Conservation (phyloP, 352 stramenopile species). For the Phytopythium vexans region DNA sequence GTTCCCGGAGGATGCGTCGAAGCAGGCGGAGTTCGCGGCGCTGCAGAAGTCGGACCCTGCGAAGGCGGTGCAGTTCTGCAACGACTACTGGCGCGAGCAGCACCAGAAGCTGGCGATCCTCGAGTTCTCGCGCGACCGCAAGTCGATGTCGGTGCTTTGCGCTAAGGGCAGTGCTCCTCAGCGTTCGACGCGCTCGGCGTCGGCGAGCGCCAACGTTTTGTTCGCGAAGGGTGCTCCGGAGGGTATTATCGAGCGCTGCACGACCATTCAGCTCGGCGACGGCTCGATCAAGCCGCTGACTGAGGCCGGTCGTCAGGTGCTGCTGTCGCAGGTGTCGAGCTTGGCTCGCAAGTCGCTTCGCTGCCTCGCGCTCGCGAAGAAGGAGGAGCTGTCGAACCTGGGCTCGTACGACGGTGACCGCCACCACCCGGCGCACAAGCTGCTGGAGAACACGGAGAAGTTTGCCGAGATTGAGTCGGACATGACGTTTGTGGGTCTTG, state of each 20-base stretch:
- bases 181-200: slow-evolving; percentile 59
- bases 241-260: slow-evolving; percentile 95
- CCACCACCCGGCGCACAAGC: slow-evolving; percentile 81
- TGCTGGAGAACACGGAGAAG: slow-evolving; percentile 76
- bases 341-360: slow-evolving; percentile 94
- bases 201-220: slow-evolving; percentile 88
- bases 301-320: slow-evolving; percentile 73
- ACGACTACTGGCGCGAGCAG: slow-evolving; percentile 71
- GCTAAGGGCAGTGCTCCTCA: slow-evolving; percentile 34
- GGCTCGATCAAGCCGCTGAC: slow-evolving; percentile 92
- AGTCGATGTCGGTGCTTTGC: slow-evolving; percentile 97
- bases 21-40: slow-evolving; percentile 60
- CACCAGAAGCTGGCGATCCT: slow-evolving; percentile 93
- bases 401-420: slow-evolving; percentile 79
- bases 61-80: slow-evolving; percentile 81
- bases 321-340: slow-evolving; percentile 89
- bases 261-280: slow-evolving; percentile 90
- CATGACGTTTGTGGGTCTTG: slow-evolving; percentile 97
- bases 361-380: slow-evolving; percentile 96
- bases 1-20: slow-evolving; percentile 59
- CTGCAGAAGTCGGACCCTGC: slow-evolving; percentile 57
- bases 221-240: slow-evolving; percentile 99
- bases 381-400: slow-evolving; percentile 88
- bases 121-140: slow-evolving; percentile 96
- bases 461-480: slow-evolving; percentile 95